A percentile compares a stretch with the other conserved stretches of the same genome.
Evolutionary conservation across 345 rosid species (phyloP).

Genomic region (Eucalyptus microcorys): DNA sequence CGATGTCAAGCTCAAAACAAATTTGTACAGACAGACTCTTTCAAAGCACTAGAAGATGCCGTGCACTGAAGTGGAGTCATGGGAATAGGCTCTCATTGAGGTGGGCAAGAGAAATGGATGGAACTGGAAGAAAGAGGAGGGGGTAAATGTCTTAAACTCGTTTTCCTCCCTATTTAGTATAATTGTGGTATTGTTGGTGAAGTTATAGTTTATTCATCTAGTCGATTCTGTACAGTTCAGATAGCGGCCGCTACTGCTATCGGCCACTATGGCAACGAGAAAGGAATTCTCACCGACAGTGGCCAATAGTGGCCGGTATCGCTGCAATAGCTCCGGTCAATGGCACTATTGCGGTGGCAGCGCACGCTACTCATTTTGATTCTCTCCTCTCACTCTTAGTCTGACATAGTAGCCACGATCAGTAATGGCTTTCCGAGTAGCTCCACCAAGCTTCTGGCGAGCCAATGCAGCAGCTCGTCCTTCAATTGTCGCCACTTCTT

Average conservation of each 20-base stretch:
- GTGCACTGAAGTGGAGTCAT: not conserved
- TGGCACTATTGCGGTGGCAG: not conserved
- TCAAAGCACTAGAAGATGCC: fast-evolving
- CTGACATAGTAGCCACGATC: too few species aligned
- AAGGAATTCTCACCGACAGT: not conserved
- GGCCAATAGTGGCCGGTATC: not conserved
- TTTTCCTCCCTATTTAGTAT: not conserved
- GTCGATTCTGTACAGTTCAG: not conserved
- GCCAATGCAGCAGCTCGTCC: too few species aligned
- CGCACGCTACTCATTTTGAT: not conserved
- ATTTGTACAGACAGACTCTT: not conserved
- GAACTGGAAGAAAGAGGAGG: not conserved
- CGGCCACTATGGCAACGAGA: not conserved
- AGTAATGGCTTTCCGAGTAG: too few species aligned
- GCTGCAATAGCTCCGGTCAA: not conserved
- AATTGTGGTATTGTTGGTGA: not conserved
- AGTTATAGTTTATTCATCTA: not conserved
- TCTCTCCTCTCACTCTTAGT: not conserved
- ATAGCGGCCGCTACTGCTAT: not conserved
- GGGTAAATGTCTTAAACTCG: not conserved
- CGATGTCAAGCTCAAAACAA: not conserved
- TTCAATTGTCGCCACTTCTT: too few species aligned
- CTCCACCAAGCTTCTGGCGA: too few species aligned
- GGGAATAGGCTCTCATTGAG: not conserved
- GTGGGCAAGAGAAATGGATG: not conserved